Evolutionary conservation across 306 rosid species (phyloP).

Genomic region (Gynostemma pentaphyllum): DNA sequence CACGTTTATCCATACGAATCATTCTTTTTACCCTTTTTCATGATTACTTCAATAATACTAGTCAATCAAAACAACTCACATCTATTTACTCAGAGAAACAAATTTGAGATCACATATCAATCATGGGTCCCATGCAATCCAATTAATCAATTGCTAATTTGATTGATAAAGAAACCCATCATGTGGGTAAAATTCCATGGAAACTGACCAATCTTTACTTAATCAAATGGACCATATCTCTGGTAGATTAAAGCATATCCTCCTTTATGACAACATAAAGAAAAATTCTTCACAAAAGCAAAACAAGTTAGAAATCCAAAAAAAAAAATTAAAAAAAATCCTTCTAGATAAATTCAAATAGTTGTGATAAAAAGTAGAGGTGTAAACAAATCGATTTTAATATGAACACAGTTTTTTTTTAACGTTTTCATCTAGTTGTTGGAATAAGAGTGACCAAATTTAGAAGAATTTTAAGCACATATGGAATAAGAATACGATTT

Average conservation of each 20-base stretch:
- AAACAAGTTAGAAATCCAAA: no score
- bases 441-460: not conserved
- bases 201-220: constrained; percentile 3
- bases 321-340: no score
- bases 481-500: constrained; percentile 6
- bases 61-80: not conserved
- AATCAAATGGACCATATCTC: constrained; percentile 3
- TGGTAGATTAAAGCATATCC: not conserved
- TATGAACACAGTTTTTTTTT: no score
- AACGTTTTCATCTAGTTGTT: no score
- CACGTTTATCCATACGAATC: not conserved
- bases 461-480: not conserved
- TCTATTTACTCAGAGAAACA: constrained; percentile 4
- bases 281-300: not conserved
- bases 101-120: constrained; percentile 8
- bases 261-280: not conserved
- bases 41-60: not conserved
- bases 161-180: constrained; percentile 4
- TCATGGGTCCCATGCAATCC: constrained; percentile 10
- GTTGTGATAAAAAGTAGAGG: not conserved
- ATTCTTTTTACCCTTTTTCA: not conserved
- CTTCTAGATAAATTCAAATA: not conserved
- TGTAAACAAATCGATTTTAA: not conserved
- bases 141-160: constrained; percentile 3
- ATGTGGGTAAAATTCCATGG: constrained; percentile 2